Evolutionary conservation across 1,284 basidiomycete species (phyloP).

Genomic region (Sanguinoderma infundibulare): DNA sequence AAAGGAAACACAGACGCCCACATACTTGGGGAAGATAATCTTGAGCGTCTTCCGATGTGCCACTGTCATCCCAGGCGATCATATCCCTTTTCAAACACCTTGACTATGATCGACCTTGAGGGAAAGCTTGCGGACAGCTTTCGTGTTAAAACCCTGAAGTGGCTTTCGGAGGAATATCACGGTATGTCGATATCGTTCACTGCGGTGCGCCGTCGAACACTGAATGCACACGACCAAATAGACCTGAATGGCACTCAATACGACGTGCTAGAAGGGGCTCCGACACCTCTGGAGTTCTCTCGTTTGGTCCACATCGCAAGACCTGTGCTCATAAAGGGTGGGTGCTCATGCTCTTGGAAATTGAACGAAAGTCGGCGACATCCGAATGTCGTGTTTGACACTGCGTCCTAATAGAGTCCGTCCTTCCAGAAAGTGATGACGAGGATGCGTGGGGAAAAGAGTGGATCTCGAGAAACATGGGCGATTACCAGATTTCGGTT

Average conservation of each 20-base stretch:
- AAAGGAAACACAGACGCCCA: constrained; percentile 15
- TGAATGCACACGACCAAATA: constrained; percentile 31
- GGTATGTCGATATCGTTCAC: constrained; percentile 37
- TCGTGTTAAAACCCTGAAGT: constrained; percentile 33
- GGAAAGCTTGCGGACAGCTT: not conserved
- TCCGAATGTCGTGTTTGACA: too few species aligned
- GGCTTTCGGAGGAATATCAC: constrained; percentile 59
- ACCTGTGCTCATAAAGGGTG: constrained; percentile 80
- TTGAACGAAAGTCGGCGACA: too few species aligned
- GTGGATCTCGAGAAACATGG: constrained; percentile 63
- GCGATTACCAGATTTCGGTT: constrained; percentile 62
- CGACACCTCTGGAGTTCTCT: constrained; percentile 76
- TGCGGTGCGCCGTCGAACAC: not conserved
- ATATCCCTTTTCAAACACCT: not conserved
- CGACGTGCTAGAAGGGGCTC: constrained; percentile 59
- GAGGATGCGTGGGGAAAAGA: constrained; percentile 61
- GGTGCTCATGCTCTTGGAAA: constrained; percentile 2
- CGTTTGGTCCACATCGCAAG: constrained; percentile 75
- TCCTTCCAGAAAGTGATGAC: constrained; percentile 49
- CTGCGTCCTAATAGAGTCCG: too few species aligned
- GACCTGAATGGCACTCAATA: constrained; percentile 69
- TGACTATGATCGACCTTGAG: constrained; percentile 1
- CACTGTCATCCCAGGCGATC: not conserved
- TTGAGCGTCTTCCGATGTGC: constrained; percentile 17
- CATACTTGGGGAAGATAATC: constrained; percentile 10